These are phyloP conservation scores for Plasmodium chabaudi DNA, from an alignment of 169 alveolate genomes.

Conservation along the genomic window DNA sequence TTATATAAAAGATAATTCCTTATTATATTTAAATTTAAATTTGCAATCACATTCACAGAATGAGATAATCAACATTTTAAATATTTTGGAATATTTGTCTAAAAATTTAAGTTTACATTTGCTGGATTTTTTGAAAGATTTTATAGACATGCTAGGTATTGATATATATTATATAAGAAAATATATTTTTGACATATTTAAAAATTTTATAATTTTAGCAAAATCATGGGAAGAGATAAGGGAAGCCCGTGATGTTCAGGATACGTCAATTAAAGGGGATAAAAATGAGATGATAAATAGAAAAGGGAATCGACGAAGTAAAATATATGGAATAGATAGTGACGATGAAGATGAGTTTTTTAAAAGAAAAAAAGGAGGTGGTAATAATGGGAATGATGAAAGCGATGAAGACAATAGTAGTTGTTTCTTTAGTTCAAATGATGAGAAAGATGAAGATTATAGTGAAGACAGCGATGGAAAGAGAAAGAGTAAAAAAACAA, in stretches of 20 bases:
- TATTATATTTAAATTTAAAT: slow-evolving; percentile 76
- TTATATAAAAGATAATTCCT: slow-evolving; percentile 75
- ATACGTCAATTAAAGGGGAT: neutral
- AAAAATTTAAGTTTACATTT: slow-evolving; percentile 64
- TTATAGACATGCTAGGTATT: slow-evolving; percentile 62
- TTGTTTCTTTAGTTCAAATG: neutral
- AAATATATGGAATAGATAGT: slow-evolving; percentile 1
- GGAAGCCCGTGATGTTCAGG: neutral
- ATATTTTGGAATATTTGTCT: slow-evolving; percentile 60
- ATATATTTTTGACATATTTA: slow-evolving; percentile 63
- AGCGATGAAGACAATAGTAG: slow-evolving; percentile 3
- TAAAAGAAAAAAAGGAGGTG: neutral
- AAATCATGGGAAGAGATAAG: slow-evolving; percentile 53
- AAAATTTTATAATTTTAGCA: slow-evolving; percentile 61
- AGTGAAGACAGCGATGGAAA: neutral
- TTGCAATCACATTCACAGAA: slow-evolving; percentile 50
- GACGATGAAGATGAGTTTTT: neutral
- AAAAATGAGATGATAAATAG: neutral
- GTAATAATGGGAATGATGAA: neutral
- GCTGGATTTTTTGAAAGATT: slow-evolving; percentile 43
- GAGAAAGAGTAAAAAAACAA: slow-evolving; percentile 5
- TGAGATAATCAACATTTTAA: slow-evolving; percentile 50
- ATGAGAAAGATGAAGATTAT: slow-evolving; percentile 6
- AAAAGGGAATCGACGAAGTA: neutral
- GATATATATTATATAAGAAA: slow-evolving; percentile 66